Evolutionary conservation across 106 monocot species (phyloP), one percentile per base, ranked within the genome.

Genomic region (Vanilla planifolia): DNA sequence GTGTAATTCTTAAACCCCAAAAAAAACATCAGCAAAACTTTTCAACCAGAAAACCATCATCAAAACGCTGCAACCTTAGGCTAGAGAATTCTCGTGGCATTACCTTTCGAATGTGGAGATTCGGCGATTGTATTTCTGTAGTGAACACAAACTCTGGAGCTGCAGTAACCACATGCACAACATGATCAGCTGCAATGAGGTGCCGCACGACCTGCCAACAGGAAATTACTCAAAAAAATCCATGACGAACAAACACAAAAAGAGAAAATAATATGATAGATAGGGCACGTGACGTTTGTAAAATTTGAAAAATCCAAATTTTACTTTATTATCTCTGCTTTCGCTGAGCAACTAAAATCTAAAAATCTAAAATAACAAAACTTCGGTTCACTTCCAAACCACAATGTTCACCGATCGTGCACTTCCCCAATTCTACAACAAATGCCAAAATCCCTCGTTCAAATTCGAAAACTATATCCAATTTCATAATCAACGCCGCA

Each of bases 111-210:
- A 96, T 79, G 60, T 81, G 84, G 33, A 96, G 81, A 50, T 83
- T 86, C 25, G 80, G 81, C 59, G 95, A 96, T 52, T 81, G 73
- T 59, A 96, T 84, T 36, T 90, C 90, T 19, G 74, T 84, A 29
- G 86, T 96, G 59, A 96, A 96, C 55, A 96, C 90, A 79, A 96
- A 96, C 7, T 90, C 82, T 10, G 95, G 95, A 50, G 86, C 89
- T 51, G 77, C 95, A 10, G 95, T 90, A 19, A 90, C 87, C 37
- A 84, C 90, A 70, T 96, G 71, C 22, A 96, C 95, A 35, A 81
- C 90, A 70, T 96, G 95, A 24, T 83, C 89, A 30, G 80, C 75
- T 13, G 62, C 80, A 73, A 86, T 71, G 4, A 94, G 83, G 76
- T 93, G 88, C 27, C 89, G 66, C 10, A 80, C 85, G 41, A 93